Percentiles rank a stretch among this genome's conserved stretches.
These are phyloP conservation scores for Linnemannia exigua DNA, from an alignment of 192 early-diverging fungal genomes.

Conservation along the genomic window DNA sequence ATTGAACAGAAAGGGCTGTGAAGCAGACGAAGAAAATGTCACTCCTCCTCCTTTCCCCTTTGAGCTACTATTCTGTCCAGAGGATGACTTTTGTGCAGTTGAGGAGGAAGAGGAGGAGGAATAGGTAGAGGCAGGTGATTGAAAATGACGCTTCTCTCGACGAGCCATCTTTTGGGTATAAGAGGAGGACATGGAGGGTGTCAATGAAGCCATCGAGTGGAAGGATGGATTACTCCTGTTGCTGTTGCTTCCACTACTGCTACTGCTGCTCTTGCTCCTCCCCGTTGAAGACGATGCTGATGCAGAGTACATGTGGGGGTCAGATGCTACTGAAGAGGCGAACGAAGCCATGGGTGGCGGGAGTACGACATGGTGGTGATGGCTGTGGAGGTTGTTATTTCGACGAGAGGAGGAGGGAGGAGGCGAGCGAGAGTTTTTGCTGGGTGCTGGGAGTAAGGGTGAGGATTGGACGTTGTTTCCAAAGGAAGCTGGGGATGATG, in stretches of 20 bases:
- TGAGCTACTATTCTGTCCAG: background rate
- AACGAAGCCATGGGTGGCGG: background rate
- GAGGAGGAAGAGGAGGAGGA: background rate
- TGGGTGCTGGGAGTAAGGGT: background rate
- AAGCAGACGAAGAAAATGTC: background rate
- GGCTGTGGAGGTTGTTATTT: background rate
- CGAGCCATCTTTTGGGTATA: constrained; percentile 40
- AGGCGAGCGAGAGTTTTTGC: constrained; percentile 9
- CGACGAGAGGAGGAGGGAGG: no score
- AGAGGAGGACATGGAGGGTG: constrained; percentile 41
- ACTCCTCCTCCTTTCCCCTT: background rate
- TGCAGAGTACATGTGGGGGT: constrained; percentile 5
- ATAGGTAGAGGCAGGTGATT: background rate
- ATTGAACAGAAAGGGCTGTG: background rate
- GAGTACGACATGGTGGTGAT: constrained; percentile 5
- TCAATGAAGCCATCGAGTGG: constrained; percentile 26
- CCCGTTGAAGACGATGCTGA: background rate
- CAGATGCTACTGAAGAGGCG: background rate
- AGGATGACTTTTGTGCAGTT: background rate
- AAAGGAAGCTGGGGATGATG: background rate
- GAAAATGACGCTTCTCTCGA: constrained; percentile 36
- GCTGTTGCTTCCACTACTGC: background rate
- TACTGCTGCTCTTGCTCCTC: background rate
- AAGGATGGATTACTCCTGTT: background rate
- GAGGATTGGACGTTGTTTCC: background rate